Evolutionary conservation across 2,329 filamentous ascomycete genomes (phyloP).

Genomic region (Sarocladium oryzae): DNA sequence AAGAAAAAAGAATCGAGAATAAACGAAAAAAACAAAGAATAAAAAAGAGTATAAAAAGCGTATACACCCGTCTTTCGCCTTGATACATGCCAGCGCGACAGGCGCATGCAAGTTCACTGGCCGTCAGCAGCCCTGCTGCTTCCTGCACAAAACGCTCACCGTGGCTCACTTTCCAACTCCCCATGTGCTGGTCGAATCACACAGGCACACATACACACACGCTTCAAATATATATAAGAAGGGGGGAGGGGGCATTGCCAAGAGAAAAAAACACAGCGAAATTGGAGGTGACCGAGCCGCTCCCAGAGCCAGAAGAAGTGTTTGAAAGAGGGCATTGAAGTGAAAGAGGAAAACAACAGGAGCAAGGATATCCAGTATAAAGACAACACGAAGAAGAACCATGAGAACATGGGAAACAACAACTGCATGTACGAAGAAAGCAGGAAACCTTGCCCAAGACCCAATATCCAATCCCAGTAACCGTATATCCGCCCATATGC

Average conservation of each 20-base stretch:
- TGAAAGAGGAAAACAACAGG: background rate
- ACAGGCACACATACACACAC: background rate
- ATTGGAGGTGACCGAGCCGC: no score
- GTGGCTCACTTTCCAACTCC: background rate
- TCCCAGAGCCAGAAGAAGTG: no score
- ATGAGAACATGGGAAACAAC: background rate
- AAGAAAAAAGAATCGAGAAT: no score
- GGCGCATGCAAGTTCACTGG: background rate
- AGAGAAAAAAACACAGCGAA: background rate
- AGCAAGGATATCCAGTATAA: slow-evolving; percentile 7
- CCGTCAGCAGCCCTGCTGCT: slow-evolving; percentile 5
- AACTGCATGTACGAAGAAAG: background rate
- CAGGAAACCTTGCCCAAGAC: slow-evolving; percentile 7
- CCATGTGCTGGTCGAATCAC: background rate
- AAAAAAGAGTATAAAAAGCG: background rate
- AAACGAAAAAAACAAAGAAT: no score
- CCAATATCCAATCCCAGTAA: slow-evolving; percentile 5
- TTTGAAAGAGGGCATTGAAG: no score
- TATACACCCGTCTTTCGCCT: background rate
- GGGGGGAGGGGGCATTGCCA: background rate
- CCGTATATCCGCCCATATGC: slow-evolving; percentile 7
- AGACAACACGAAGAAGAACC: background rate
- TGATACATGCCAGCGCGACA: background rate
- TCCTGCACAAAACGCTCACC: background rate
- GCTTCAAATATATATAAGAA: slow-evolving; percentile 3